Base-by-base conservation (phyloP, 768 basidiomycete species). In the Leucosporidium yakuticum region DNA sequence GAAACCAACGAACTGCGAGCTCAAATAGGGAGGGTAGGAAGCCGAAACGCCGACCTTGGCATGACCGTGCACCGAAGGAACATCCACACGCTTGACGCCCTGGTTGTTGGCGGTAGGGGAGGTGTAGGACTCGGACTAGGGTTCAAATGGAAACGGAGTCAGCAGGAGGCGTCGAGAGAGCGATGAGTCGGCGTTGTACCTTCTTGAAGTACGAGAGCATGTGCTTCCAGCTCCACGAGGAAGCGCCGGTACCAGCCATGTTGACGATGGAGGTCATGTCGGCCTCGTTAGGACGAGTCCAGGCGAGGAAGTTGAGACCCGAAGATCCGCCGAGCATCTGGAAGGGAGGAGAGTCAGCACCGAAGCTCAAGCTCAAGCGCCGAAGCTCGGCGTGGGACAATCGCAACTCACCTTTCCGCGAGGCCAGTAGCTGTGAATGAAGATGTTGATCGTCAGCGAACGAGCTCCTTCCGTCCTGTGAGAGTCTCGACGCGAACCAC, bases 21-120 rank as follows among this genome's bases (percentile, higher is more conserved):
- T 62, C 32, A 70, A 21, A 60, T 70, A 70, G n/a, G 65, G 69
- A 15, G 65, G 59, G 49, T 39, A 70, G 8, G 53, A 49, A 12
- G 21, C 25, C 50, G 50, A 20, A 7, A 17, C 50, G 50, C 5
- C 17, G 19, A 4, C 7, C 21, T 25, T 4, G 5, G 19, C 50
- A 7, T 19, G 50, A 17, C 50, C 50, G 25, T 51, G 50, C 7
- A 5, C 7, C 7, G 5, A 7, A 17, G 50, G 50, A 25, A 4
- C 17, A 17, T 21, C 19, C 5, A 51, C 21, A 7, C 25, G 50
- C 21, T 5, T 21, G 19, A 25, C 25, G 7, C 19, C 19, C 21
- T 21, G 50, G 25, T 51, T 51, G 50, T 51, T 51, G 50, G 50
- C 7, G 21, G 7, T 5, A 51, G 50, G 50, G 19, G 50, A 25